Base-by-base conservation (phyloP, 2,329 filamentous ascomycete genomes). In the Harringtonia lauricola region DNA sequence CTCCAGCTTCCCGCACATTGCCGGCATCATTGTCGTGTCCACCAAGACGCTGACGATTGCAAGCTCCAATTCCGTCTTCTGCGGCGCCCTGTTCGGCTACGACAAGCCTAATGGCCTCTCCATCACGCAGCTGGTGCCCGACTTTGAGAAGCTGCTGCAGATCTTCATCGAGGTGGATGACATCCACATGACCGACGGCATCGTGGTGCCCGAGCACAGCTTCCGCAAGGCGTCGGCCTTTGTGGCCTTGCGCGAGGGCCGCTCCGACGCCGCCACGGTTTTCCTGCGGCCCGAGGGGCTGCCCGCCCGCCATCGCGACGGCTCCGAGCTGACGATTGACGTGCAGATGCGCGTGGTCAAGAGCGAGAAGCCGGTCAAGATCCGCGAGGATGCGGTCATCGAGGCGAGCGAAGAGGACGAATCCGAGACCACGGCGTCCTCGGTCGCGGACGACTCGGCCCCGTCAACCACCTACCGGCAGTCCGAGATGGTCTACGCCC, bases 321-420 rank as follows among this genome's bases (percentile, higher is more conserved):
- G 92, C 3, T 83, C 85, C 0, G 86, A 92, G 49, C 82, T 98
- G 50, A 90, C 87, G 62, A 86, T 98, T 30, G 92, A 98, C 59
- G 81, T 95, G 26, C 92, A 98, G 63, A 87, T 98, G 83, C 80
- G 92, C 29, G 88, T 98, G 21, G 89, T 96, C 15, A 87, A 90
- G 64, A 95, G 86, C 59, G 88, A 90, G 54, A 82, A 80, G 52
- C 76, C 79, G 45, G 64, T 70, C 3, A 71, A 71, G 43, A 68
- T 77, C 47, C 71, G 75, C 42, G 74, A 81, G 45, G 69, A 81
- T 50, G 75, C 79, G 2, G 74, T 82, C n/a, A 68, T 76, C 57
- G 64, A 66, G 33, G 74, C 68, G 42, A 72, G 74, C 39, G 72
- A 74, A 31, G 71, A 75, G 37, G 42, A 33, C 14, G 40, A 66